A percentile compares a stretch with the other conserved stretches of the same genome.
Evolutionary conservation across 768 basidiomycete species (phyloP).

Genomic region (Dacryopinax spathularia): DNA sequence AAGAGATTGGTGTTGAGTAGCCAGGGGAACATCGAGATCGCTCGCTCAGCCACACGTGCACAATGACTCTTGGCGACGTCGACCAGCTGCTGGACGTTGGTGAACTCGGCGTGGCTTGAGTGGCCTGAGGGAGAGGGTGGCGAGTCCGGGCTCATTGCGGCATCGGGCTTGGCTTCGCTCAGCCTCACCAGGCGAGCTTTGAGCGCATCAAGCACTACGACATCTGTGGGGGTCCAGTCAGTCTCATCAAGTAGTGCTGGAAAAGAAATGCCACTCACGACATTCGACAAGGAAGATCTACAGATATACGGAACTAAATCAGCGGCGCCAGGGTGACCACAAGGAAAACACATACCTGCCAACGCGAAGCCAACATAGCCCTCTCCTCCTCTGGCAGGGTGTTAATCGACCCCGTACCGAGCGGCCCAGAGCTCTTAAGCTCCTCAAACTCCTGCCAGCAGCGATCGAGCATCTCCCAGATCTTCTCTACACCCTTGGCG

Average conservation of each 20-base stretch:
- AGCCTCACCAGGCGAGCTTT: constrained; percentile 37
- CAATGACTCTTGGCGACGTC: constrained; percentile 34
- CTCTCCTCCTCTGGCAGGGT: neutral
- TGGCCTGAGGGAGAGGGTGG: constrained; percentile 6
- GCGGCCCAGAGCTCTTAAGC: constrained; percentile 23
- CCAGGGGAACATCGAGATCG: constrained; percentile 36
- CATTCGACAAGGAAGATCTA: constrained; percentile 86
- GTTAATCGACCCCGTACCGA: neutral
- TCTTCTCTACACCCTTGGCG: constrained; percentile 49
- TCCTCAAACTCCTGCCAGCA: constrained; percentile 76
- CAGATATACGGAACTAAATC: neutral
- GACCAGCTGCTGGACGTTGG: constrained; percentile 28
- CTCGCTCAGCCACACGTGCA: constrained; percentile 31
- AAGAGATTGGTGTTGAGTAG: constrained; percentile 51
- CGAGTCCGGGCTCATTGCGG: constrained; percentile 15
- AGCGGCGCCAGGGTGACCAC: neutral
- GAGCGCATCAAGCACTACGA: constrained; percentile 72
- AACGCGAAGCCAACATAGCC: neutral
- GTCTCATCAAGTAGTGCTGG: neutral
- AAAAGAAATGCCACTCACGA: constrained; percentile 35
- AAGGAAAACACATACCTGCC: neutral
- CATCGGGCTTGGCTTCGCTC: constrained; percentile 6
- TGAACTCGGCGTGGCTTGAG: constrained; percentile 15
- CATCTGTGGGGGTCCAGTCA: constrained; percentile 35
- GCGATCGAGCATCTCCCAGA: constrained; percentile 72